Conservation (phyloP, 306 rosid genomes). For the Ammopiptanthus mongolicus region DNA sequence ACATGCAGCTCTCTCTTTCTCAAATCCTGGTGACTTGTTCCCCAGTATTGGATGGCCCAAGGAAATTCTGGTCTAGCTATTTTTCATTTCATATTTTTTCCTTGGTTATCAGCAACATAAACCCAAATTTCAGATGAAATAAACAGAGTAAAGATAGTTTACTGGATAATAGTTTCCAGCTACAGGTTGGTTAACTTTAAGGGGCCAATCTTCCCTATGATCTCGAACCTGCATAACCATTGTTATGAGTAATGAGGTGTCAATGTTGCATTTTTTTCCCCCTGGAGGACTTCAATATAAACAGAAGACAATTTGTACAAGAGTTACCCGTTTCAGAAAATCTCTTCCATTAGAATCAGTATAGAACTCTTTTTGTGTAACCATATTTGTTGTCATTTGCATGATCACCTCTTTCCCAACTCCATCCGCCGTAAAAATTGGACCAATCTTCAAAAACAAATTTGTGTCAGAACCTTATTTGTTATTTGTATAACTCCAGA, state of each 20-base stretch:
- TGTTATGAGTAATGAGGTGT: not conserved
- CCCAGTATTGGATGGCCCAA: not conserved
- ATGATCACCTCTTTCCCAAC: conserved; percentile 86
- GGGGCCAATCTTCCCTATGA: conserved; percentile 74
- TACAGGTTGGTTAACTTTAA: conserved; percentile 68
- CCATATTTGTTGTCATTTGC: conserved; percentile 68
- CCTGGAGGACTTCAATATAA: not conserved
- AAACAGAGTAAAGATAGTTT: conserved; percentile 19
- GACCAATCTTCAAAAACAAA: conserved; percentile 70
- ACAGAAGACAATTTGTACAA: not conserved
- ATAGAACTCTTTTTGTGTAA: conserved; percentile 62
- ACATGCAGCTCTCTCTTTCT: not conserved
- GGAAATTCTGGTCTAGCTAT: not conserved
- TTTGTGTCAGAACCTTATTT: conserved; percentile 25
- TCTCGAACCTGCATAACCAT: conserved; percentile 62
- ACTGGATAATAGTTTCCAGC: conserved; percentile 97
- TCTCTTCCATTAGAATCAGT: conserved; percentile 94
- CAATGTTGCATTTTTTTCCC: not conserved
- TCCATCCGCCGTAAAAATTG: conserved; percentile 67
- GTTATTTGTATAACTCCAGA: not conserved
- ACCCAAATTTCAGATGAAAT: not conserved
- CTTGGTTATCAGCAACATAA: not conserved
- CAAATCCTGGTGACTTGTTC: not conserved
- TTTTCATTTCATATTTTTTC: not conserved
- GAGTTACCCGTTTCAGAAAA: conserved; percentile 71